Percentiles rank a stretch among this genome's conserved stretches.
These are phyloP conservation scores for Wickerhamomyces mucosus DNA, from an alignment of 805 yeast species.

Conservation along the genomic window DNA sequence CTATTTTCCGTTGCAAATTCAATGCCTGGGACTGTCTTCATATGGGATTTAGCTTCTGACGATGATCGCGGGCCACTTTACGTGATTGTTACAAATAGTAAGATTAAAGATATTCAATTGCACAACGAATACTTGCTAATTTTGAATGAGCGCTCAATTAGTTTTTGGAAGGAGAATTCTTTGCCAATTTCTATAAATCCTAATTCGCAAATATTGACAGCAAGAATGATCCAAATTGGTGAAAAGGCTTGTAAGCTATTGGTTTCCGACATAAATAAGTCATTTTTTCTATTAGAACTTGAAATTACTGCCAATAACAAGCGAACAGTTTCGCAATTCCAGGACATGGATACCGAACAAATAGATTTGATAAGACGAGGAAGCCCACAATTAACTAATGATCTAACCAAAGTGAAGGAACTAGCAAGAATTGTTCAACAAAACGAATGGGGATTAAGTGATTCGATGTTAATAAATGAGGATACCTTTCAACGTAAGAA, in stretches of 20 bases:
- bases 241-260: conserved; percentile 4
- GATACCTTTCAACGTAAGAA: too few species aligned
- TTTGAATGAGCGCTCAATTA: conserved; percentile 6
- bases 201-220: too few species aligned
- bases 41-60: conserved; percentile 5
- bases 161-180: conserved; percentile 3
- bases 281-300: conserved; percentile 1
- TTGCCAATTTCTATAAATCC: conserved; percentile 2
- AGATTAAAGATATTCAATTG: conserved; percentile 6
- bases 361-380: conserved; percentile 10
- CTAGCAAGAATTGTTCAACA: conserved; percentile 17
- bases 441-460: conserved; percentile 15
- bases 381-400: conserved; percentile 11
- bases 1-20: conserved; percentile 3
- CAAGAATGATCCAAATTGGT: background rate
- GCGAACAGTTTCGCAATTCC: conserved; percentile 4
- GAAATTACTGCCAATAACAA: too few species aligned
- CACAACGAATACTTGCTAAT: conserved; percentile 1
- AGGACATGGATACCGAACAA: conserved; percentile 9
- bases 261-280: conserved; percentile 4
- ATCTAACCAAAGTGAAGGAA: conserved; percentile 10
- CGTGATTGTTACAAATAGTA: conserved; percentile 6
- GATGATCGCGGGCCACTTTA: conserved; percentile 3
- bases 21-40: conserved; percentile 12
- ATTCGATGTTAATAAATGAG: conserved; percentile 9